phyloP scores from a whole-genome alignment of 169 alveolate genomes.

The Toxoplasma gondii region DNA sequence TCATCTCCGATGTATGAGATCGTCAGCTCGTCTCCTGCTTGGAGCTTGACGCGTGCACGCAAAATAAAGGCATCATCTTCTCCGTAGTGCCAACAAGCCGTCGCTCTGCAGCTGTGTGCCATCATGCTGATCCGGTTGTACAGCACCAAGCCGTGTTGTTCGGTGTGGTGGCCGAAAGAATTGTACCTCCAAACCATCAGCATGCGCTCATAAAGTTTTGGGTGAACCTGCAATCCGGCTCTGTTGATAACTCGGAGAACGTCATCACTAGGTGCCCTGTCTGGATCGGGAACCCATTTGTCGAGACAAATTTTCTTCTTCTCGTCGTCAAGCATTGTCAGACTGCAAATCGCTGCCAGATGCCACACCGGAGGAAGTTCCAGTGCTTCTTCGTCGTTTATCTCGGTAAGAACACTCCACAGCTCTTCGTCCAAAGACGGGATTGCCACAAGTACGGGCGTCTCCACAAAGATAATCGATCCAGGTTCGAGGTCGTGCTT shows the following conservation, averaged over 20 bases:
- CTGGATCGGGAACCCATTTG: slow-evolving; percentile 77
- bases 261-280: slow-evolving; percentile 50
- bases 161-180: slow-evolving; percentile 74
- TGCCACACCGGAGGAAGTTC: slow-evolving; percentile 81
- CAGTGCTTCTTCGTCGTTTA: slow-evolving; percentile 48
- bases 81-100: slow-evolving; percentile 81
- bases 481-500: slow-evolving; percentile 59
- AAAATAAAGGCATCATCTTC: slow-evolving; percentile 74
- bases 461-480: slow-evolving; percentile 49
- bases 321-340: slow-evolving; percentile 73
- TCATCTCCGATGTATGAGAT: slow-evolving; percentile 81
- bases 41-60: slow-evolving; percentile 72
- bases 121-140: slow-evolving; percentile 67
- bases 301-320: slow-evolving; percentile 67
- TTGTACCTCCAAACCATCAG: slow-evolving; percentile 68
- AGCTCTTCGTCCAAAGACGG: slow-evolving; percentile 47
- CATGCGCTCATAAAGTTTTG: slow-evolving; percentile 32
- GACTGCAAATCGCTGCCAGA: slow-evolving; percentile 76
- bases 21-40: slow-evolving; percentile 77
- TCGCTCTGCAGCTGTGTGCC: slow-evolving; percentile 71
- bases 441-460: slow-evolving; percentile 61
- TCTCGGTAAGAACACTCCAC: slow-evolving; percentile 17
- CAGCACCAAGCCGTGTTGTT: slow-evolving; percentile 68
- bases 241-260: slow-evolving; percentile 41
- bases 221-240: neutral